These are phyloP conservation scores for Solanum ossicruentum DNA, from an alignment of 257 asterid species.

Conservation along the genomic window DNA sequence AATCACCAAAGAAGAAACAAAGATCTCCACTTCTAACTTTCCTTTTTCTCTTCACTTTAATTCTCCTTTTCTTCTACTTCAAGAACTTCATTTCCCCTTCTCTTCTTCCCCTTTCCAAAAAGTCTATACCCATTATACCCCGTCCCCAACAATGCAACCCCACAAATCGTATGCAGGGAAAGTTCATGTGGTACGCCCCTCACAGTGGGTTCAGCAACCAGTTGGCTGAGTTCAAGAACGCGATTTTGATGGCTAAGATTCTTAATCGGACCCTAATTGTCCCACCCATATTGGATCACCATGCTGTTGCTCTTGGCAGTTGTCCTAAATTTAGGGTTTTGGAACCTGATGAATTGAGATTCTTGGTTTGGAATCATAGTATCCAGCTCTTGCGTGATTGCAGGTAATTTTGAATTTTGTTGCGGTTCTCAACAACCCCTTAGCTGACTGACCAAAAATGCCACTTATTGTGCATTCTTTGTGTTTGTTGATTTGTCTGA, in stretches of 20 bases:
- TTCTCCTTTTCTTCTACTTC: slow-evolving; percentile 34
- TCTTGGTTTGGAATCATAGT: slow-evolving; percentile 70
- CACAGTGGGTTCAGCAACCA: slow-evolving; percentile 98
- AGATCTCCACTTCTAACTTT: slow-evolving; percentile 6
- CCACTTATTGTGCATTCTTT: not conserved
- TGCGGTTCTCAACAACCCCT: not conserved
- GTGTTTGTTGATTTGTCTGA: not conserved
- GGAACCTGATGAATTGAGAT: slow-evolving; percentile 58
- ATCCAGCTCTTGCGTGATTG: slow-evolving; percentile 44
- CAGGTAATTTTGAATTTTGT: slow-evolving; percentile 32
- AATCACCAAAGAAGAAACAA: not conserved
- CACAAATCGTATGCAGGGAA: slow-evolving; percentile 12
- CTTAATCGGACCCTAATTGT: slow-evolving; percentile 73
- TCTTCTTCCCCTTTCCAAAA: slow-evolving; percentile 17
- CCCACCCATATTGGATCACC: slow-evolving; percentile 88
- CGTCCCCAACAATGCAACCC: slow-evolving; percentile 6
- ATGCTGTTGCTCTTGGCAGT: slow-evolving; percentile 84
- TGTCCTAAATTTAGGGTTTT: slow-evolving; percentile 92
- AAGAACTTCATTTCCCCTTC: slow-evolving; percentile 24
- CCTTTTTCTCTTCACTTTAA: slow-evolving; percentile 3
- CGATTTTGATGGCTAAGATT: slow-evolving; percentile 55
- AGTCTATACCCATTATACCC: slow-evolving; percentile 12
- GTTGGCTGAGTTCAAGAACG: slow-evolving; percentile 79
- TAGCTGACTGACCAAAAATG: not conserved
- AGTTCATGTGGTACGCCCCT: slow-evolving; percentile 83